Conservation (phyloP, 345 rosid genomes). For the Reutealis trisperma region DNA sequence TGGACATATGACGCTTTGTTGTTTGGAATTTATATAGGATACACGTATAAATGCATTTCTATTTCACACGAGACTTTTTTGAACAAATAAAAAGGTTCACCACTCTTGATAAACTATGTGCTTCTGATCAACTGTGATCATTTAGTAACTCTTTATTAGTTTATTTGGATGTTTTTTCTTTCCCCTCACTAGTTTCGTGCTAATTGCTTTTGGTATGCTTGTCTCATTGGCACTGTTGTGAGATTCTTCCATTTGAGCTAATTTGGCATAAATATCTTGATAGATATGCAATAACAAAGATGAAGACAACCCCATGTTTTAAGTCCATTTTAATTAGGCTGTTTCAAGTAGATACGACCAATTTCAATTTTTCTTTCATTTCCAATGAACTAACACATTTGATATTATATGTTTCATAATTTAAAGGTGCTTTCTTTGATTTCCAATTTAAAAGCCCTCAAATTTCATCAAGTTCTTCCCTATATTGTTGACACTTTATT, state of each 20-base stretch:
- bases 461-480: neutral
- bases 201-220: neutral
- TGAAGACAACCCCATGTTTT: slow-evolving; percentile 1
- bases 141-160: neutral
- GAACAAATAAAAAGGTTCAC: neutral
- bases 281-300: neutral
- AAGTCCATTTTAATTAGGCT: neutral
- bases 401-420: neutral
- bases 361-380: neutral
- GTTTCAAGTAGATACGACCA: slow-evolving; percentile 8
- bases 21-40: neutral
- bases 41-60: neutral
- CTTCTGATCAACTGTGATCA: no score
- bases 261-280: neutral
- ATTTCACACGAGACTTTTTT: neutral
- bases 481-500: neutral
- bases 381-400: neutral
- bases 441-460: neutral
- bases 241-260: neutral
- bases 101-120: neutral
- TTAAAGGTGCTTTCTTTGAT: neutral
- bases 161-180: neutral
- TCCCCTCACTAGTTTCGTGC: neutral
- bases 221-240: neutral
- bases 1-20: neutral